phyloP scores from a whole-genome alignment of 2,329 filamentous ascomycete genomes.

The Fusarium austroafricanum region DNA sequence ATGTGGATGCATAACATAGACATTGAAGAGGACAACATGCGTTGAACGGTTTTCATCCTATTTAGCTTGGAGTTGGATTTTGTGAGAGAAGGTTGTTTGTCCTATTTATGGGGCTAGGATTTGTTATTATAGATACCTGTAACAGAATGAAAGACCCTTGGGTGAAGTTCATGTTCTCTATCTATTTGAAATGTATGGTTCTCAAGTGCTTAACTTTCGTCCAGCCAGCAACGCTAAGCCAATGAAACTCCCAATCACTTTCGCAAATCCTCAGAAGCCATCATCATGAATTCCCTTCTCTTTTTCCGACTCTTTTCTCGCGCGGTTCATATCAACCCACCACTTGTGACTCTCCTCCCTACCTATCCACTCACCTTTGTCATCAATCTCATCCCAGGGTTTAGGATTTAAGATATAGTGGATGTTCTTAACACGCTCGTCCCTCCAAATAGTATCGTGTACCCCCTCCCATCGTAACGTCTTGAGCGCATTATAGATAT shows the following conservation, averaged over 20 bases:
- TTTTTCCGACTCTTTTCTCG: slow-evolving; percentile 57
- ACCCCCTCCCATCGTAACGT: slow-evolving; percentile 65
- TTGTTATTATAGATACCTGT: slow-evolving; percentile 39
- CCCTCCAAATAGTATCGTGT: slow-evolving; percentile 67
- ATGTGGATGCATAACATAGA: slow-evolving; percentile 40
- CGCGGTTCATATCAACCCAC: slow-evolving; percentile 65
- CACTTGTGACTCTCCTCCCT: slow-evolving; percentile 64
- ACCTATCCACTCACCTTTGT: slow-evolving; percentile 57
- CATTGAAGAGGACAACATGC: slow-evolving; percentile 16
- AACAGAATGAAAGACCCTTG: slow-evolving; percentile 30
- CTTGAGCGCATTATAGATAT: slow-evolving; percentile 73
- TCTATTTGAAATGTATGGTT: neutral
- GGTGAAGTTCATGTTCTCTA: neutral
- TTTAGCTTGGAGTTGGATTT: slow-evolving; percentile 35
- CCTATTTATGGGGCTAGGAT: slow-evolving; percentile 5
- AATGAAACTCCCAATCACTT: neutral
- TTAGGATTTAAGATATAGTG: slow-evolving; percentile 72
- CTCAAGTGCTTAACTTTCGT: neutral
- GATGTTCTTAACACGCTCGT: slow-evolving; percentile 69
- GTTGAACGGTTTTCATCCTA: neutral
- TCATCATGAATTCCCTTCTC: slow-evolving; percentile 51
- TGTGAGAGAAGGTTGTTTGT: slow-evolving; percentile 2
- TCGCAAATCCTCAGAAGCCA: slow-evolving; percentile 27
- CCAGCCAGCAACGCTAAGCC: neutral
- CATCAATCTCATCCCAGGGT: slow-evolving; percentile 67